phyloP scores from a whole-genome alignment of 2,329 filamentous ascomycete genomes.

The Penicillium sp. region DNA sequence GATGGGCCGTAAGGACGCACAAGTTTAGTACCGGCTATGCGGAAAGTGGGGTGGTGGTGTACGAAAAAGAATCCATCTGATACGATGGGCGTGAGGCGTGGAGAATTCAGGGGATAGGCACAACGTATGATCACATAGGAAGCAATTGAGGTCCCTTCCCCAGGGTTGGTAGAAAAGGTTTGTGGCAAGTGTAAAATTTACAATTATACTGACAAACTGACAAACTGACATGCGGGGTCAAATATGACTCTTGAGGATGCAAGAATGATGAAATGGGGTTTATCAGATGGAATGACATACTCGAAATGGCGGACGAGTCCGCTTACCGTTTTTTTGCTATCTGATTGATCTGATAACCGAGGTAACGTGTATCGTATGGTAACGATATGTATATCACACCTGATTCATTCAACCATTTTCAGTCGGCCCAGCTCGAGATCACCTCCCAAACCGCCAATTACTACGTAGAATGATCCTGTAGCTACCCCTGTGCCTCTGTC shows the following conservation, averaged over 20 bases:
- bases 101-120: not conserved
- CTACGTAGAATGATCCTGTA: not conserved
- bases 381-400: not conserved
- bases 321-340: not conserved
- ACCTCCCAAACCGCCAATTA: not conserved
- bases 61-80: not conserved
- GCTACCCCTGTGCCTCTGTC: not conserved
- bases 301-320: not conserved
- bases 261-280: not conserved
- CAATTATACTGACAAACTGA: too few species aligned
- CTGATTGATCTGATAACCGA: slow-evolving; percentile 17
- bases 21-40: not conserved
- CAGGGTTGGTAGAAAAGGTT: too few species aligned
- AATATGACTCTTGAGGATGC: not conserved
- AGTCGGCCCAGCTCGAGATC: not conserved
- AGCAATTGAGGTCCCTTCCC: too few species aligned
- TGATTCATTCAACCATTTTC: not conserved
- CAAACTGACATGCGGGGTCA: not conserved
- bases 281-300: slow-evolving; percentile 9
- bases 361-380: slow-evolving; percentile 1
- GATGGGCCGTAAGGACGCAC: slow-evolving; percentile 1
- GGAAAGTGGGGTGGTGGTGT: slow-evolving; percentile 13
- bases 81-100: not conserved
- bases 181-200: too few species aligned
- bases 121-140: not conserved